Conservation (phyloP, 805 yeast genomes). For the Cyberlindnera nakhonratchasimensis region DNA sequence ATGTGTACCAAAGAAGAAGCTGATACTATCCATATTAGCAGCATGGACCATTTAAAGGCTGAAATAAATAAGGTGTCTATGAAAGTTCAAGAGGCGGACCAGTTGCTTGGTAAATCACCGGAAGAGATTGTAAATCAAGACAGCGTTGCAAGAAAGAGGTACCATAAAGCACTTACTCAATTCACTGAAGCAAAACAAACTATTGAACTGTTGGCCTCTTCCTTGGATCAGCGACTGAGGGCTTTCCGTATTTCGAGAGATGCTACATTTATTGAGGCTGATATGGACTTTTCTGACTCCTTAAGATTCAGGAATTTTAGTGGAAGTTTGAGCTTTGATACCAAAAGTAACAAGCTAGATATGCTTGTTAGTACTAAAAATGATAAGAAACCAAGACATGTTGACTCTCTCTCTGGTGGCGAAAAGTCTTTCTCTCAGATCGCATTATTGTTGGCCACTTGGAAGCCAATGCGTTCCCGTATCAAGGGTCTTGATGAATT, state of each 20-base stretch:
- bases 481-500: conserved; percentile 92
- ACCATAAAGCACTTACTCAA: conserved; percentile 40
- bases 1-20: conserved; percentile 50
- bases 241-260: conserved; percentile 40
- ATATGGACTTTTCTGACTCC: conserved; percentile 54
- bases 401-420: conserved; percentile 91
- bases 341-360: conserved; percentile 44
- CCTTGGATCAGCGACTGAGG: conserved; percentile 41
- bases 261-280: conserved; percentile 45
- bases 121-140: conserved; percentile 52
- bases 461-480: conserved; percentile 89
- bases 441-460: conserved; percentile 79
- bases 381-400: conserved; percentile 58
- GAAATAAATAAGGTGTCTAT: conserved; percentile 46
- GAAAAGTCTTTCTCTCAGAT: conserved; percentile 94
- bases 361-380: conserved; percentile 61
- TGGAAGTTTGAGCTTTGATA: conserved; percentile 69
- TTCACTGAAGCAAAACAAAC: conserved; percentile 35
- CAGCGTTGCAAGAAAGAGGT: conserved; percentile 39
- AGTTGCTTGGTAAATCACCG: conserved; percentile 48
- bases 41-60: conserved; percentile 44
- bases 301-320: conserved; percentile 65
- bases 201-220: conserved; percentile 31
- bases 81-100: conserved; percentile 50
- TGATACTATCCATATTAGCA: conserved; percentile 35